Evolutionary conservation across 306 rosid species (phyloP).

Genomic region (Astragalus membranaceus): DNA sequence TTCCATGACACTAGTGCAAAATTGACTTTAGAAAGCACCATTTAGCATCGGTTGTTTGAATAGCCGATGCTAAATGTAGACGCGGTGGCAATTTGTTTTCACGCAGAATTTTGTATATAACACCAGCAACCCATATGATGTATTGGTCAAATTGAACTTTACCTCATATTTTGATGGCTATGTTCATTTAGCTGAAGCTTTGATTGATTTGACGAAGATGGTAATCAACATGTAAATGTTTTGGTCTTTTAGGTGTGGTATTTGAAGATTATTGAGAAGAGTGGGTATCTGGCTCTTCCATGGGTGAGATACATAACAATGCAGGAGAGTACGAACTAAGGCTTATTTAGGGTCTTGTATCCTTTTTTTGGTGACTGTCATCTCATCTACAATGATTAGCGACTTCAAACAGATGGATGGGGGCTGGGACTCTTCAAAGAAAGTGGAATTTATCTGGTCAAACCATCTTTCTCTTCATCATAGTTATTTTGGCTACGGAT

Average conservation of each 20-base stretch:
- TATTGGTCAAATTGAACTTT: not conserved
- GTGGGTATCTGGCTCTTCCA: conserved; percentile 97
- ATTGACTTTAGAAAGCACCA: no score
- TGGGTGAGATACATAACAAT: conserved; percentile 99
- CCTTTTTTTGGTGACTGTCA: conserved; percentile 7
- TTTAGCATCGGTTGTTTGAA: no score
- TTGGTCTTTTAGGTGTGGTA: conserved; percentile 67
- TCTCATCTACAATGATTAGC: conserved; percentile 14
- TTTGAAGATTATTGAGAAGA: conserved; percentile 93
- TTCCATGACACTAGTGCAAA: no score
- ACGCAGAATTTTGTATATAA: not conserved
- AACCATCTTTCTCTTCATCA: conserved; percentile 27
- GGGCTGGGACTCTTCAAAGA: conserved; percentile 8
- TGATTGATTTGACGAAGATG: not conserved
- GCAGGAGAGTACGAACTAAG: conserved; percentile 96
- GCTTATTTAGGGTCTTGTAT: conserved; percentile 48
- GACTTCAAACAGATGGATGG: conserved; percentile 21
- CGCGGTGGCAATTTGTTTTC: no score
- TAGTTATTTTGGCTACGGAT: conserved; percentile 20
- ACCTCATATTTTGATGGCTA: not conserved
- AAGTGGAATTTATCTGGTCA: conserved; percentile 25
- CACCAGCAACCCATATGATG: not conserved
- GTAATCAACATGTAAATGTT: conserved; percentile 6
- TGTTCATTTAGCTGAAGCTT: conserved; percentile 4
- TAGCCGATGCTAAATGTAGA: no score